A percentile compares a stretch with the other conserved stretches of the same genome.
phyloP scores from a whole-genome alignment of 2,329 filamentous ascomycete species.

The Nectriaceae sp. region DNA sequence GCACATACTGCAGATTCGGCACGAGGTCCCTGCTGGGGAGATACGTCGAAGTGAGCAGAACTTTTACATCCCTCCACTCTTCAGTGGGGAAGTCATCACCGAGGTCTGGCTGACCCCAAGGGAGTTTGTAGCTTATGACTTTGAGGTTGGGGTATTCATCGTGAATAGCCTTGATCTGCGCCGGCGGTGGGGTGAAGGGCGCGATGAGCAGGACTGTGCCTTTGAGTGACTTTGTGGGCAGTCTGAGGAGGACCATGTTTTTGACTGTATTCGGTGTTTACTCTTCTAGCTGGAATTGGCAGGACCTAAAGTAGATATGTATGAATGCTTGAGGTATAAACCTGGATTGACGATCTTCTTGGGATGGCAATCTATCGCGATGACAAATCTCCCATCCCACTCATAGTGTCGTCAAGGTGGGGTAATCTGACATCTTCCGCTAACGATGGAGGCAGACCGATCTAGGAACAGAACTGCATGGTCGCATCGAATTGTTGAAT shows the following conservation, averaged over 20 bases:
- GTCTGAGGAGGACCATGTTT: conserved; percentile 20
- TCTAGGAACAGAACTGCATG: not conserved
- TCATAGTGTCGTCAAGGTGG: conserved; percentile 25
- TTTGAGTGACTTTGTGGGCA: conserved; percentile 39
- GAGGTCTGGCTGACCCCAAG: conserved; percentile 32
- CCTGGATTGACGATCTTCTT: not conserved
- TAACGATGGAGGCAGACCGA: not conserved
- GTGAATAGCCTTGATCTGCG: conserved; percentile 39
- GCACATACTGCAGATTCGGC: conserved; percentile 53
- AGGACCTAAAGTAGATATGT: conserved; percentile 3
- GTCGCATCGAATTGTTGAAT: no score
- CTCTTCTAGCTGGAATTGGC: not conserved
- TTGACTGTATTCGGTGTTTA: not conserved
- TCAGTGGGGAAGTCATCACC: conserved; percentile 30
- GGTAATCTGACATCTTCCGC: conserved; percentile 23
- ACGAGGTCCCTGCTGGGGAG: conserved; percentile 46
- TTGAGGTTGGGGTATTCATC: conserved; percentile 46
- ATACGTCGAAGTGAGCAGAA: conserved; percentile 45
- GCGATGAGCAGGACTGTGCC: conserved; percentile 52
- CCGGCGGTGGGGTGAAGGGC: conserved; percentile 30
- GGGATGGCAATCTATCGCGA: no score
- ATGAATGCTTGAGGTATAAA: not conserved
- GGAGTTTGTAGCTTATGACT: conserved; percentile 33
- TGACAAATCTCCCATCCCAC: conserved; percentile 25
- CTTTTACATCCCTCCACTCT: conserved; percentile 51